These are phyloP conservation scores for Meyerozyma carpophila DNA, from an alignment of 1,139 yeast genomes.

Conservation along the genomic window DNA sequence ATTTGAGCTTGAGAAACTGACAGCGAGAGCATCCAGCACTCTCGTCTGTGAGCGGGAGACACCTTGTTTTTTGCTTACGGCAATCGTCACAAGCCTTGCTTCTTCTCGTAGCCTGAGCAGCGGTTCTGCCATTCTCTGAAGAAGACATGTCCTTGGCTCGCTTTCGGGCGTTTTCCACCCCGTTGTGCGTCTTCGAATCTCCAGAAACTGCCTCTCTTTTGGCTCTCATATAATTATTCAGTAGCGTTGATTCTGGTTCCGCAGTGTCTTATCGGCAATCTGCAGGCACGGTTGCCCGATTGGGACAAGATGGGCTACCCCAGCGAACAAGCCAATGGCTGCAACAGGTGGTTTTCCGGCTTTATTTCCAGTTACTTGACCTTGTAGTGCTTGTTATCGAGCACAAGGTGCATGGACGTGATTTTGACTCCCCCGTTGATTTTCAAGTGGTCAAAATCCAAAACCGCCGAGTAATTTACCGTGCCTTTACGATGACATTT, in stretches of 20 bases:
- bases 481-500: conserved; percentile 15
- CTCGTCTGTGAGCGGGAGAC: conserved; percentile 45
- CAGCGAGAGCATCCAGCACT: conserved; percentile 53
- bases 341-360: not conserved
- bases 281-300: not conserved
- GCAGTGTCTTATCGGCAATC: not conserved
- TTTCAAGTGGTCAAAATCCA: conserved; percentile 28
- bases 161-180: not conserved
- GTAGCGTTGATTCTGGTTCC: no score
- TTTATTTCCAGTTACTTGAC: not conserved
- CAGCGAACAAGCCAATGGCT: not conserved
- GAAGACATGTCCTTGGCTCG: not conserved
- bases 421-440: conserved; percentile 30
- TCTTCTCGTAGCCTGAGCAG: conserved; percentile 37
- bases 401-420: conserved; percentile 5
- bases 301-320: not conserved
- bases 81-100: conserved; percentile 56
- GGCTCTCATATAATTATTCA: no score
- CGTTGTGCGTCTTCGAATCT: not conserved
- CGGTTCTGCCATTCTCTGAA: not conserved
- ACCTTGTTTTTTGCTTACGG: conserved; percentile 58
- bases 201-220: not conserved
- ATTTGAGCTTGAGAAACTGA: conserved; percentile 40
- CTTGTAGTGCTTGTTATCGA: not conserved
- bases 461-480: conserved; percentile 21